Percentiles rank a stretch among this genome's conserved stretches.
Conservation (phyloP, 305 asterid species). For the Nicotiana rustica region DNA sequence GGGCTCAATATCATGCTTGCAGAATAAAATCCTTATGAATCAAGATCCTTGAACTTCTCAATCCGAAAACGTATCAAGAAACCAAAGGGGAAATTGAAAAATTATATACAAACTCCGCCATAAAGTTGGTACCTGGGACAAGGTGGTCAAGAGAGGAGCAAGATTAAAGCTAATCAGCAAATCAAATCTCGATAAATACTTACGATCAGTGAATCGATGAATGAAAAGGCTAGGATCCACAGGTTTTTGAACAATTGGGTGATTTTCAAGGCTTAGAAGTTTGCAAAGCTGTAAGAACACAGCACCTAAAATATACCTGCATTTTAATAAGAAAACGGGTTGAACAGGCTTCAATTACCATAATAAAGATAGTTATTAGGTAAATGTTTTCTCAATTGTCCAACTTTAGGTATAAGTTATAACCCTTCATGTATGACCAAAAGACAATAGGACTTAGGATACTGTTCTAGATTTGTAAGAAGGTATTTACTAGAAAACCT, state of each 20-base stretch:
- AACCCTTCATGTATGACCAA: conserved; percentile 13
- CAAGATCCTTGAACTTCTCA: conserved; percentile 23
- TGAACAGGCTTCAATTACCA: conserved; percentile 25
- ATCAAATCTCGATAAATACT: conserved; percentile 42
- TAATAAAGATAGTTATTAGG: background rate
- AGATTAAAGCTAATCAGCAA: background rate
- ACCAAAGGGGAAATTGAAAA: background rate
- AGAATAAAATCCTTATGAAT: background rate
- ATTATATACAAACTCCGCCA: conserved; percentile 23
- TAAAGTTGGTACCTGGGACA: background rate
- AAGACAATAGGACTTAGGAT: background rate
- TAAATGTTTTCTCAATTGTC: conserved; percentile 16
- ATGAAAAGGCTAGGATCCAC: conserved; percentile 95
- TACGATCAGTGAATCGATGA: conserved; percentile 79
- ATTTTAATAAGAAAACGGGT: conserved; percentile 32
- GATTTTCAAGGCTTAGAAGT: conserved; percentile 72
- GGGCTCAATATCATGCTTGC: conserved; percentile 5
- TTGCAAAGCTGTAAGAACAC: conserved; percentile 91
- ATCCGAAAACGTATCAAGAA: conserved; percentile 29
- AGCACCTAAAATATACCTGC: conserved; percentile 84
- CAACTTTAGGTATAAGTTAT: background rate
- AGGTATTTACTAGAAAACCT: background rate
- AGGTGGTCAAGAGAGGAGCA: conserved; percentile 19
- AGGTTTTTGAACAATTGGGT: conserved; percentile 74
- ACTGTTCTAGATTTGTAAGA: background rate